Conservation (phyloP, 164 flowering plant genomes). For the Houttuynia cordata region DNA sequence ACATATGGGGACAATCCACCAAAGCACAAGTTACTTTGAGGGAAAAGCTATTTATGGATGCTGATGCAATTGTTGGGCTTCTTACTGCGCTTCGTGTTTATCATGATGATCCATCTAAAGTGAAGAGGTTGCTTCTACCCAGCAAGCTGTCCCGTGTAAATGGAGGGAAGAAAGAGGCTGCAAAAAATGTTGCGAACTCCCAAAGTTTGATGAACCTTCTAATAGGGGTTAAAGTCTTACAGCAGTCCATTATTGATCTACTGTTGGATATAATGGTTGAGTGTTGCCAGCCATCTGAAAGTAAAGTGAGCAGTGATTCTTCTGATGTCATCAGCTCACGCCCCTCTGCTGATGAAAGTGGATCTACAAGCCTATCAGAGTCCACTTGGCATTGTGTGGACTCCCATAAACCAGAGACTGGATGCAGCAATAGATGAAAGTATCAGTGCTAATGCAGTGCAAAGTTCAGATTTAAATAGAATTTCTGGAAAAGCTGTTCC, state of each 20-base stretch:
- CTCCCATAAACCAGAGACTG: constrained; percentile 28
- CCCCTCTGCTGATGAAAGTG: constrained; percentile 36
- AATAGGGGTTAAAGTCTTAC: constrained; percentile 98
- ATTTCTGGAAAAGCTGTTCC: constrained; percentile 34
- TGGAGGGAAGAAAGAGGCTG: constrained; percentile 57
- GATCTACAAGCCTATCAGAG: constrained; percentile 36
- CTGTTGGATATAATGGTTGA: constrained; percentile 98
- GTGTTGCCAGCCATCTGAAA: constrained; percentile 96
- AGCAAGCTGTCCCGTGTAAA: constrained; percentile 66
- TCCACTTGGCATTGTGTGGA: constrained; percentile 61
- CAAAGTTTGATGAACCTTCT: constrained; percentile 95
- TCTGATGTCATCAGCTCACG: constrained; percentile 37
- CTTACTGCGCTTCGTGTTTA: constrained; percentile 95
- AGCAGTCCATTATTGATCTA: constrained; percentile 93
- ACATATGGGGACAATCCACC: constrained; percentile 91
- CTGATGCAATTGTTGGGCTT: constrained; percentile 97
- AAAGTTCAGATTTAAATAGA: constrained; percentile 51
- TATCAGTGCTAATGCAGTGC: constrained; percentile 49
- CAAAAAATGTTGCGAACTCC: constrained; percentile 56
- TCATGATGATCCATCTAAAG: constrained; percentile 98
- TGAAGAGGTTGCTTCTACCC: constrained; percentile 92
- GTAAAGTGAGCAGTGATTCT: constrained; percentile 38
- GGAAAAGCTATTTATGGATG: constrained; percentile 96
- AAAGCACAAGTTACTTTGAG: constrained; percentile 86
- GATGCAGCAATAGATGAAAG: constrained; percentile 20